phyloP scores from a whole-genome alignment of 306 rosid genomes.

The Inga oerstediana region DNA sequence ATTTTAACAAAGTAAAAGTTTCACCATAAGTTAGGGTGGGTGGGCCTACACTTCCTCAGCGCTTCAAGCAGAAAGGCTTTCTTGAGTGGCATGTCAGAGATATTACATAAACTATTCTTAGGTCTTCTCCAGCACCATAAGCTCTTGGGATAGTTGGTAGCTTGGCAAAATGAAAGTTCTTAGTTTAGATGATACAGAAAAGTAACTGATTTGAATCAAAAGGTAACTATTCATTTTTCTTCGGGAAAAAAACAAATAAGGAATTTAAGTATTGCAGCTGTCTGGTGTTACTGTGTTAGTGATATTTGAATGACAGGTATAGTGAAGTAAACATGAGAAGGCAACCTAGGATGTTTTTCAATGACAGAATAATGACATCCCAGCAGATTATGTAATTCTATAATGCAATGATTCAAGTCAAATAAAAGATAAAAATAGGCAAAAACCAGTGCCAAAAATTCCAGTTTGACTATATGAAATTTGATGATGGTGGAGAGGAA shows the following conservation, averaged over 20 bases:
- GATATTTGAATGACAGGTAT: neutral
- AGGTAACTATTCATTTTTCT: neutral
- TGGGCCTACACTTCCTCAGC: neutral
- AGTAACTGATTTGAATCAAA: neutral
- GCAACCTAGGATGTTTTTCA: neutral
- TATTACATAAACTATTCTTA: neutral
- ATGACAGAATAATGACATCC: neutral
- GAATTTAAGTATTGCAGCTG: neutral
- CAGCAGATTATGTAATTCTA: neutral
- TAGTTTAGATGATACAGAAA: conserved; percentile 9
- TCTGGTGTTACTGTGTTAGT: neutral
- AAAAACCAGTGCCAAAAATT: neutral
- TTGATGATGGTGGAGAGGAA: conserved; percentile 12
- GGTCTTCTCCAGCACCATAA: neutral
- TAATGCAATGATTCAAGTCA: neutral
- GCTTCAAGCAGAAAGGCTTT: neutral
- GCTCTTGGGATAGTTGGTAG: neutral
- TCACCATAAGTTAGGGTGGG: neutral
- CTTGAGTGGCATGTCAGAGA: neutral
- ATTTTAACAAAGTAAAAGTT: neutral
- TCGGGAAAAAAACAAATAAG: neutral
- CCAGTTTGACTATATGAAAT: conserved; percentile 1
- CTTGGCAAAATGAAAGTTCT: conserved; percentile 5
- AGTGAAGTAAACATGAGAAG: neutral
- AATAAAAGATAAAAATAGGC: neutral